Percentiles rank a stretch among this genome's conserved stretches.
Conservation (phyloP, 2,329 filamentous ascomycete genomes). For the Chaetomium globosum region DNA sequence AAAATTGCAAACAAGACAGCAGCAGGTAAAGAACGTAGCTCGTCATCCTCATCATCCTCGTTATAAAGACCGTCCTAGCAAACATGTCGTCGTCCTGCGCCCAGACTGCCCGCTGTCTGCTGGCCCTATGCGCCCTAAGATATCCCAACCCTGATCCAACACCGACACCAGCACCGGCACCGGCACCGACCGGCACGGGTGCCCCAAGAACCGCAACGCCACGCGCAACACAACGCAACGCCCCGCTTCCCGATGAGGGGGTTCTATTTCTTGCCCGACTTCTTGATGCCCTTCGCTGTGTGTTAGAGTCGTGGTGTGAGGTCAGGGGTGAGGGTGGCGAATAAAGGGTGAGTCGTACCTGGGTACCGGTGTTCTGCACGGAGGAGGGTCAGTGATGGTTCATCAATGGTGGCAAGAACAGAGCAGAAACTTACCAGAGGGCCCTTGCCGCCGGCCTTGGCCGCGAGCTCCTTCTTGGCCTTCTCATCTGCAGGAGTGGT, state of each 20-base stretch:
- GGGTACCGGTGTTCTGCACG: constrained; percentile 34
- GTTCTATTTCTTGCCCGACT: constrained; percentile 90
- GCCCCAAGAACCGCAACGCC: constrained; percentile 3
- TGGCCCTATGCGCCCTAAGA: constrained; percentile 11
- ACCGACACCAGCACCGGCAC: background rate
- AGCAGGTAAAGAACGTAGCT: constrained; percentile 1
- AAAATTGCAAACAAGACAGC: background rate
- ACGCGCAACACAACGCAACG: constrained; percentile 12
- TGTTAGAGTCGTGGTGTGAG: background rate
- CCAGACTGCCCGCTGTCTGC: background rate
- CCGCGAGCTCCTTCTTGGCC: constrained; percentile 80
- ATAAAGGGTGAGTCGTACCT: constrained; percentile 27
- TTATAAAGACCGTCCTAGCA: constrained; percentile 7
- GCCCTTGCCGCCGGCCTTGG: constrained; percentile 82
- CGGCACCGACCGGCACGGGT: background rate
- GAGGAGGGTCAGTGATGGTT: background rate
- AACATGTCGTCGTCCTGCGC: constrained; percentile 8
- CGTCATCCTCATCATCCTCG: constrained; percentile 14
- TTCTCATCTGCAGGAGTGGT: constrained; percentile 65
- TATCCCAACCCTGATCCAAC: constrained; percentile 3
- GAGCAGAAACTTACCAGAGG: constrained; percentile 56
- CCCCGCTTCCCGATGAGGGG: background rate
- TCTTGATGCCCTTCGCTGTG: constrained; percentile 80
- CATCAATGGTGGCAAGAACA: background rate
- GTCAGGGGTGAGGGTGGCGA: background rate